phyloP scores from a whole-genome alignment of 148 eudicot genomes.

The Rhododendron mucronatum region DNA sequence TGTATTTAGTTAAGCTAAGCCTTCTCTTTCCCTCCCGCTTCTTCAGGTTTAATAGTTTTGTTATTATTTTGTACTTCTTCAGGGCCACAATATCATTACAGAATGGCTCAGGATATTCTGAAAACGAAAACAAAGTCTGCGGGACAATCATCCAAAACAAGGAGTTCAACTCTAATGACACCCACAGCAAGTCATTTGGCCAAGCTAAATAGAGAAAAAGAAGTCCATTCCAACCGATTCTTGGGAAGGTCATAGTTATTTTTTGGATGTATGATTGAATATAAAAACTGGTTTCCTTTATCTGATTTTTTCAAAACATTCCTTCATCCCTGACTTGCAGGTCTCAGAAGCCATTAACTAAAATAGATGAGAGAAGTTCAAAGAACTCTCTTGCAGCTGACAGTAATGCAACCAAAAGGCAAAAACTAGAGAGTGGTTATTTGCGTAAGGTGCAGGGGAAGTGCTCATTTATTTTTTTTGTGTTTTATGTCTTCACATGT shows the following conservation, averaged over 20 bases:
- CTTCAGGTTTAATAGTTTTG: background rate
- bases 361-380: slow-evolving; percentile 22
- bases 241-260: slow-evolving; percentile 26
- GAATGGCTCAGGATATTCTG: slow-evolving; percentile 13
- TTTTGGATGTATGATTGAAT: background rate
- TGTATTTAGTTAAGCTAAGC: background rate
- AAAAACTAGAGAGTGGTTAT: slow-evolving; percentile 70
- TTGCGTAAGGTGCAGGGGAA: slow-evolving; percentile 48
- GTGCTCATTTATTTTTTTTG: background rate
- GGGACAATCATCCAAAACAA: slow-evolving; percentile 25
- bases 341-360: slow-evolving; percentile 29
- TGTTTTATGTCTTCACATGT: background rate
- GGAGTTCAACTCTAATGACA: slow-evolving; percentile 56
- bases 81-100: slow-evolving; percentile 14
- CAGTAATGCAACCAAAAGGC: slow-evolving; percentile 58
- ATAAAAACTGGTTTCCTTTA: background rate
- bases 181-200: slow-evolving; percentile 93
- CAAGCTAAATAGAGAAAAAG: slow-evolving; percentile 38
- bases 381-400: slow-evolving; percentile 30
- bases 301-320: background rate
- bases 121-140: slow-evolving; percentile 31
- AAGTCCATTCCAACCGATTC: slow-evolving; percentile 16
- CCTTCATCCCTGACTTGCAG: slow-evolving; percentile 22
- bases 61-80: background rate
- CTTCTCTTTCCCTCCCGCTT: background rate